These are phyloP conservation scores for Aspergillus ellipticus DNA, from an alignment of 495 filamentous ascomycete species.

Conservation along the genomic window DNA sequence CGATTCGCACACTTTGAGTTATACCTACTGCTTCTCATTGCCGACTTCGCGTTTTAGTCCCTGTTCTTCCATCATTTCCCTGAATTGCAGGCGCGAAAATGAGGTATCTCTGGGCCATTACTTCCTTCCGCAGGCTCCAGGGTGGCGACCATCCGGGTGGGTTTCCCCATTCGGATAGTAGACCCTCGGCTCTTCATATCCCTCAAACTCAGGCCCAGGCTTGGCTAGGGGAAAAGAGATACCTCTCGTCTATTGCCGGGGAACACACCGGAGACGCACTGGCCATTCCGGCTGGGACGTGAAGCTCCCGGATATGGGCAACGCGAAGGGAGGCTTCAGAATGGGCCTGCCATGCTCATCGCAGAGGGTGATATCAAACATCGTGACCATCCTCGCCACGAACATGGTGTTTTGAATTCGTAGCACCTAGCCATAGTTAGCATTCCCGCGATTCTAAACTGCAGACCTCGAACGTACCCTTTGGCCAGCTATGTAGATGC, in stretches of 20 bases:
- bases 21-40: too few species aligned
- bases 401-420: neutral
- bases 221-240: too few species aligned
- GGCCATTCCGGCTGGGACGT: neutral
- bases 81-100: too few species aligned
- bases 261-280: neutral
- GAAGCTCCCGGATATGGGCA: neutral
- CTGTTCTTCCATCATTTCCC: too few species aligned
- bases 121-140: too few species aligned
- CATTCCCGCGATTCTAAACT: neutral
- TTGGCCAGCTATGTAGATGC: neutral
- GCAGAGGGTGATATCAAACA: neutral
- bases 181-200: too few species aligned
- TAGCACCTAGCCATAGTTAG: neutral
- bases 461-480: neutral
- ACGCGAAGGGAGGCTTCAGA: neutral
- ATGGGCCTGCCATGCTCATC: neutral
- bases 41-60: too few species aligned
- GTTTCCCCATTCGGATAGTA: too few species aligned
- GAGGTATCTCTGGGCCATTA: too few species aligned
- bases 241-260: neutral
- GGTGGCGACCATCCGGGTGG: too few species aligned
- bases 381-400: neutral
- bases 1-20: too few species aligned
- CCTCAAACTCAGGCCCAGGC: too few species aligned